phyloP scores from a whole-genome alignment of 345 rosid species.

The Acer saccharum region DNA sequence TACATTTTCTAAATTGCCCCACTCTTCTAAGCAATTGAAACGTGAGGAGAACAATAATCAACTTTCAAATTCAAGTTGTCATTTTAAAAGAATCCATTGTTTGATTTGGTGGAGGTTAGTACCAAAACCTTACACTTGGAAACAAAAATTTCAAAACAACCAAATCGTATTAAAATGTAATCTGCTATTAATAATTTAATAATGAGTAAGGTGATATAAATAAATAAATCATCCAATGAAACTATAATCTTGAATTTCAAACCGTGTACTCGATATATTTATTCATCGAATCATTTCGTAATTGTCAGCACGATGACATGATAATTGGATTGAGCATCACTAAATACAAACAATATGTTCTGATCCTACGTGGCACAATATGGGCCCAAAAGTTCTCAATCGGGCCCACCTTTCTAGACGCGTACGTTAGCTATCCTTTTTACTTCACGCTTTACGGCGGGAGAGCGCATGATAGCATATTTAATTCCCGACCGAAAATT shows the following conservation, averaged over 20 bases:
- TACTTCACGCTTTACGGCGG: background rate
- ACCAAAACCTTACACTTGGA: too few relatives aligned
- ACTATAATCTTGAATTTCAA: background rate
- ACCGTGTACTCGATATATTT: background rate
- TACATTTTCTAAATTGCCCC: too few relatives aligned
- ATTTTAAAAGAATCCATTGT: too few relatives aligned
- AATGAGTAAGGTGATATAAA: background rate
- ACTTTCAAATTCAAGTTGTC: too few relatives aligned
- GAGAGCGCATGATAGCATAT: slow-evolving; percentile 17
- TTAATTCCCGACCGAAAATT: slow-evolving; percentile 7
- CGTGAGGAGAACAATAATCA: too few relatives aligned
- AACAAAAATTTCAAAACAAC: too few relatives aligned
- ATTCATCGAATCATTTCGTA: background rate
- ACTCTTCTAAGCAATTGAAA: too few relatives aligned
- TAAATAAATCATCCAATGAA: background rate
- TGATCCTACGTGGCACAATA: background rate
- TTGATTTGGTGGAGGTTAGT: too few relatives aligned
- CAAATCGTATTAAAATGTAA: background rate
- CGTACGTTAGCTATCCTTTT: slow-evolving; percentile 12
- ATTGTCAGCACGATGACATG: too few relatives aligned
- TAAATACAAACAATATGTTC: background rate
- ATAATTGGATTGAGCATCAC: background rate
- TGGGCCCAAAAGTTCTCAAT: background rate
- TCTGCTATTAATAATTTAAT: background rate
- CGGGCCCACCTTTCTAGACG: background rate